Base-by-base conservation (phyloP, 352 stramenopile genomes). In the Globisporangium uncinulatum region DNA sequence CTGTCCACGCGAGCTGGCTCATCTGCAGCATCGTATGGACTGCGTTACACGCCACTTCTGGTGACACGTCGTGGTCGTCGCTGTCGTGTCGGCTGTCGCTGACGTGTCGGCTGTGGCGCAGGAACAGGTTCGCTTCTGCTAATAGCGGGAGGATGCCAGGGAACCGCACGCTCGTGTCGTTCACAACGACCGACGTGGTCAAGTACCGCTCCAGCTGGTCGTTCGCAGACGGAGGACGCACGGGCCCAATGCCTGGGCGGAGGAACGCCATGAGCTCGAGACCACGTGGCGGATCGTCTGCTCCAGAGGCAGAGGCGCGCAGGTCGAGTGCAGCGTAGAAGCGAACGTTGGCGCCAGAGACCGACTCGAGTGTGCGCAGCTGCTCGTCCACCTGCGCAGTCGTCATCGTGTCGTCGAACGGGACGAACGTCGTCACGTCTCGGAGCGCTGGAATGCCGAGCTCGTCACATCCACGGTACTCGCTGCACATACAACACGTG, bases 61-160 rank as follows among this genome's bases (percentile, higher is more conserved):
- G 54, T 0, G 70, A 31, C 6, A 59, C 51, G 21, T 66, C 46
- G 0, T 50, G 29, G 15, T 17, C 46, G 64, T 65, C 5, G 36
- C 43, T 21, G 57, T 48, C 4, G 31, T 13, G 17, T 62, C 21
- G 17, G 24, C 64, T 70, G 1, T 46, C 5, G 36, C 43, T 21
- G 57, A 45, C 4, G 31, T 13, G 17, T 62, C 21, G 17, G 24
- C 64, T 70, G 1, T 46, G 51, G 17, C 74, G 74, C 0, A 89
- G 56, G 34, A 87, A 78, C 51, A 60, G 56, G 24, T 89, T 83
- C 6, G 78, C 36, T 8, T 84, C 55, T 61, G 86, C 73, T 50
- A 88, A 75, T 31, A 89, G 73, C 31, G 73, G 67, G 11, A 91
- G 51, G 14, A 82, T 61, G 24, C 73, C 72, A 0, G 81, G 79